These are phyloP conservation scores for Calycina marina DNA, from an alignment of 2,329 filamentous ascomycete genomes.

Conservation along the genomic window DNA sequence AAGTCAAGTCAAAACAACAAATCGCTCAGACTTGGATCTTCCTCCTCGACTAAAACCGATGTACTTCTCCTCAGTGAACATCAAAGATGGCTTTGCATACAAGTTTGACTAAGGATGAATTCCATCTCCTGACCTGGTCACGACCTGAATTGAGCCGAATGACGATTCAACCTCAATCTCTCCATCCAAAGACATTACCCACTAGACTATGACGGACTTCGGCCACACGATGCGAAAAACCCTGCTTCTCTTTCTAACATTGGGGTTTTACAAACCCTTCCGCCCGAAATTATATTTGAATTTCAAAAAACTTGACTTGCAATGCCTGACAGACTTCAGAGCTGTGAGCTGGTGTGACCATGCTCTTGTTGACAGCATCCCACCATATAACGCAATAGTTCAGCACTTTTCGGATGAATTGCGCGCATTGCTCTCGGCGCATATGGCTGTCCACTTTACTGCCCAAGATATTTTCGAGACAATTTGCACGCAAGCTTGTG, in stretches of 20 bases:
- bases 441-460: slow-evolving; percentile 7
- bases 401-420: slow-evolving; percentile 6
- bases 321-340: slow-evolving; percentile 8
- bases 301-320: slow-evolving; percentile 8
- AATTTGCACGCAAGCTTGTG: slow-evolving; percentile 8
- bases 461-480: slow-evolving; percentile 6
- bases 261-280: slow-evolving; percentile 3
- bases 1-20: too few relatives aligned
- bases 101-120: slow-evolving; percentile 5
- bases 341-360: slow-evolving; percentile 6
- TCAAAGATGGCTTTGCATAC: slow-evolving; percentile 5
- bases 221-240: not conserved
- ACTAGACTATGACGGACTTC: slow-evolving; percentile 8
- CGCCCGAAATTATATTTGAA: slow-evolving; percentile 8
- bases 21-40: too few relatives aligned
- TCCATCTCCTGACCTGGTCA: slow-evolving; percentile 5
- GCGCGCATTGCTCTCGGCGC: slow-evolving; percentile 8
- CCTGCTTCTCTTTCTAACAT: slow-evolving; percentile 1
- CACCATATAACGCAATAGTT: slow-evolving; percentile 6
- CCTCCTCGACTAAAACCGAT: too few relatives aligned
- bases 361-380: slow-evolving; percentile 6
- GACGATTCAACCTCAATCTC: slow-evolving; percentile 7
- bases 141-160: slow-evolving; percentile 6
- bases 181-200: slow-evolving; percentile 8
- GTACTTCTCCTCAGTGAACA: too few relatives aligned